phyloP scores from a whole-genome alignment of 2,329 filamentous ascomycete species.

The Fusarium devonianum region DNA sequence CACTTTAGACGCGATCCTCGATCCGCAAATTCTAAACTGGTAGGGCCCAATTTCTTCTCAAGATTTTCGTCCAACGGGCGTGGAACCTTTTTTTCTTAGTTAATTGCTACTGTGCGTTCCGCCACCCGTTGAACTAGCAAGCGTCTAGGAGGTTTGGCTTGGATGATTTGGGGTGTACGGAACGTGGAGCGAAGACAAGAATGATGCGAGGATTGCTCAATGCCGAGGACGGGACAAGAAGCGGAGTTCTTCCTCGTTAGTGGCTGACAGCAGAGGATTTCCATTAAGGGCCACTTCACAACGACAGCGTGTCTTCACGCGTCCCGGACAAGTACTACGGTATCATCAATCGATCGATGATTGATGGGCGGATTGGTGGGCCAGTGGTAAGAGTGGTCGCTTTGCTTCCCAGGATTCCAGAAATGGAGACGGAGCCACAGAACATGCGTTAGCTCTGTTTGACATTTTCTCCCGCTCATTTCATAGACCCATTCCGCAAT shows the following conservation, averaged over 20 bases:
- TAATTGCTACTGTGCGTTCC: no score
- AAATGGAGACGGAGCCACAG: slow-evolving; percentile 4
- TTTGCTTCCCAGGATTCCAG: slow-evolving; percentile 30
- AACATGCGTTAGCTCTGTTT: not conserved
- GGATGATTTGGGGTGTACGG: not conserved
- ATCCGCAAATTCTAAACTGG: slow-evolving; percentile 11
- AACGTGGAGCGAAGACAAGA: not conserved
- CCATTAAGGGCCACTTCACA: no score
- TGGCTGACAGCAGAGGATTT: no score
- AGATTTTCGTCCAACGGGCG: slow-evolving; percentile 11
- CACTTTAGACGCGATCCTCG: slow-evolving; percentile 18
- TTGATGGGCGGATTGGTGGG: slow-evolving; percentile 2
- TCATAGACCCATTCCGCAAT: slow-evolving; percentile 1
- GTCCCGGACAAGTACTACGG: slow-evolving; percentile 1
- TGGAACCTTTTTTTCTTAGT: no score
- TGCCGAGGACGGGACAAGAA: slow-evolving; percentile 1
- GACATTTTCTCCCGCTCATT: slow-evolving; percentile 9
- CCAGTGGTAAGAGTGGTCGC: slow-evolving; percentile 24
- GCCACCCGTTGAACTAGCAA: slow-evolving; percentile 33
- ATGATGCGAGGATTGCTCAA: not conserved
- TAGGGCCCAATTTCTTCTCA: not conserved
- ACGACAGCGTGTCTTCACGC: not conserved
- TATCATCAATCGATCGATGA: slow-evolving; percentile 13
- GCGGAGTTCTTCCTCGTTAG: slow-evolving; percentile 1
- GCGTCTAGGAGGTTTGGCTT: not conserved